Evolutionary conservation across 2,329 filamentous ascomycete species (phyloP).

Genomic region (Exophiala lecanii-corni): DNA sequence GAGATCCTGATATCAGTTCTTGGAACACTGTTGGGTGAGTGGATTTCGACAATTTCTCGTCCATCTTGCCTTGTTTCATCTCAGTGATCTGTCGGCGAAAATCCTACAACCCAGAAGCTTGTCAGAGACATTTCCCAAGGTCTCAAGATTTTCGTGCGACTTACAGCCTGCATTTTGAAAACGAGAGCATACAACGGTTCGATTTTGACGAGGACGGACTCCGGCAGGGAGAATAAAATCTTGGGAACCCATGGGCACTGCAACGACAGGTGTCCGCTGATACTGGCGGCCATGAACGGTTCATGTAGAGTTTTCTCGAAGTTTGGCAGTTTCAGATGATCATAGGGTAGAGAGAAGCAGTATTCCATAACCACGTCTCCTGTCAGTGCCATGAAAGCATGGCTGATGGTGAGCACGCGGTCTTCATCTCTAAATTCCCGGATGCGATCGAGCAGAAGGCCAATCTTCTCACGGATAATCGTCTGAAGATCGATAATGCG

Average conservation of each 20-base stretch:
- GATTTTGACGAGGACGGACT: constrained; percentile 14
- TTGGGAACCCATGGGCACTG: constrained; percentile 25
- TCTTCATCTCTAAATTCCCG: constrained; percentile 15
- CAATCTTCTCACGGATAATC: constrained; percentile 28
- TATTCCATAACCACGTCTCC: constrained; percentile 31
- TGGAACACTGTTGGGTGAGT: constrained; percentile 27
- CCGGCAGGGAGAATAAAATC: constrained; percentile 12
- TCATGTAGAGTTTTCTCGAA: constrained; percentile 26
- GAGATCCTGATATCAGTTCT: constrained; percentile 35
- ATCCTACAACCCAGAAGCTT: constrained; percentile 18
- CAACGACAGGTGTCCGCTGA: constrained; percentile 21
- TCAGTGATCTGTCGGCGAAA: constrained; percentile 22
- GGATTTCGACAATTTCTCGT: constrained; percentile 7
- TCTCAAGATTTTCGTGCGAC: too few species aligned
- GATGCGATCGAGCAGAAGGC: constrained; percentile 24
- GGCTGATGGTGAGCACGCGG: constrained; percentile 14
- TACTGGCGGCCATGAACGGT: constrained; percentile 24
- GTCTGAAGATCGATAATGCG: constrained; percentile 28
- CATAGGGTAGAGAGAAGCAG: constrained; percentile 27
- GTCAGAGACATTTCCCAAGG: constrained; percentile 4
- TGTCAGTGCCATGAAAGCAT: constrained; percentile 24
- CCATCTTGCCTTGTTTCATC: constrained; percentile 17
- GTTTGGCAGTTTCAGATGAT: constrained; percentile 22
- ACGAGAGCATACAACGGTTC: constrained; percentile 17
- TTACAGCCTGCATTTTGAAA: constrained; percentile 15